Evolutionary conservation across 495 filamentous ascomycete genomes (phyloP), one percentile per base, ranked within the genome.

Genomic region (Podospora comata): DNA sequence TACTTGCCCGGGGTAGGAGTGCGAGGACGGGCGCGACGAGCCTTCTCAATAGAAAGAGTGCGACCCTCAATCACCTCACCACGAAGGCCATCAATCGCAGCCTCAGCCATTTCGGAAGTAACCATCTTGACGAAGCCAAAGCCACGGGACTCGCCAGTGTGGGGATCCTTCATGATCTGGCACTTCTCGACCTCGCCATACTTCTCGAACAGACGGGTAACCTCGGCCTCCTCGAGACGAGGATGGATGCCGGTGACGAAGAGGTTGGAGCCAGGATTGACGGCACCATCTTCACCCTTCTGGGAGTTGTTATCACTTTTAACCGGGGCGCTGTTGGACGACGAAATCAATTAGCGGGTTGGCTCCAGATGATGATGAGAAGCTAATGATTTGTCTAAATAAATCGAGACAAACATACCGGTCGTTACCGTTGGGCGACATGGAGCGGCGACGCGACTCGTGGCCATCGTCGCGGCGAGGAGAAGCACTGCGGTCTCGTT

Each of bases 81-180:
- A 81, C 97, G 93, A 58, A 99, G 84, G 67, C 91, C 93, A 68
- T 98, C 96, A 83, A 97, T 97, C 71, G 96, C 96, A 72, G 94
- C 93, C 80, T 97, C 94, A 63, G 95, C 95, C 78, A 94, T 90
- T 67, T 98, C 94, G 32, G 90, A 85, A 67, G 92, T 96, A 55
- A 90, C 87, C 94, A 98, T 97, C 85, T 98, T 98, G 77, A 99
- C 96, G 83, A 99, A 99, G 66, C 96, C 95, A 72, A 99, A 99
- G 72, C 95, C 95, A 84, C 95, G 96, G 71, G 93, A 97, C 81
- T 98, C 96, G 82, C 96, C 94, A 72, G 91, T 94, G 79, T 98
- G 96, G 66, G 95, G 95, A 78, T 98, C 96, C 74, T 93, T 85
- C 96, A 99, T 98, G 85, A 99, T 99, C 73, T 97, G 95, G 83